Base-by-base conservation (phyloP, 441 rosid species). In the Gossypium davidsonii region DNA sequence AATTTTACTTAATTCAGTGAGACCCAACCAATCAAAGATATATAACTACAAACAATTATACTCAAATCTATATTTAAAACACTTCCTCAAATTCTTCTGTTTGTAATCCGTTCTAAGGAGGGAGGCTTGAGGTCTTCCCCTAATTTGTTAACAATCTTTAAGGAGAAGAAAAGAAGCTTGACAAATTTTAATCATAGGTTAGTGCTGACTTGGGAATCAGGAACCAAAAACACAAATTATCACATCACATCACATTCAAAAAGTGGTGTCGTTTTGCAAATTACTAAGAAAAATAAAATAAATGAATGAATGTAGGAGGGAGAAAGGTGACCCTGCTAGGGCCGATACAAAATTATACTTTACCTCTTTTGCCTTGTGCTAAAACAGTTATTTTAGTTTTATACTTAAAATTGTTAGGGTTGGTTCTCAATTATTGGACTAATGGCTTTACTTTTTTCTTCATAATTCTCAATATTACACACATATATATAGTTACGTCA, bases 131-230 rank as follows among this genome's bases (percentile, higher is more conserved):
- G 77, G 79, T 78, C 77, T 63, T 59, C 25, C 75, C 73, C 39
- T 17, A 74, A 72, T 76, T 85, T 76, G 78, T 81, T 74, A 79
- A 76, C 76, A 31, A 72, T 5, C 18, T 74, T 79, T 81, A 74
- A 84, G 80, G 83, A 80, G 3, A 28, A 67, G 80, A 69, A 84
- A 78, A 83, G 80, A 34, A 61, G 72, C 39, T 80, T 74, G 76
- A 77, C 58, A 72, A 46, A 44, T 73, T 61, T 79, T 79, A 80
- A 86, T 83, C 25, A 83, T 82, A 63, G 65, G 79, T 5, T 31
- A 53, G 39, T 78, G 82, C 79, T 83, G 89, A 88, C 86, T 86
- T 78, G 1, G 39, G 70, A 72, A 26, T 74, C 5, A n/a, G 73
- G 79, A 67, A 66, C 57, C 21, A 48, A 23, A 68, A 63, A 56